Evolutionary conservation across 202 grass and related monocot species (phyloP), one percentile per base, ranked within the genome.

Genomic region (Musa balbisiana): DNA sequence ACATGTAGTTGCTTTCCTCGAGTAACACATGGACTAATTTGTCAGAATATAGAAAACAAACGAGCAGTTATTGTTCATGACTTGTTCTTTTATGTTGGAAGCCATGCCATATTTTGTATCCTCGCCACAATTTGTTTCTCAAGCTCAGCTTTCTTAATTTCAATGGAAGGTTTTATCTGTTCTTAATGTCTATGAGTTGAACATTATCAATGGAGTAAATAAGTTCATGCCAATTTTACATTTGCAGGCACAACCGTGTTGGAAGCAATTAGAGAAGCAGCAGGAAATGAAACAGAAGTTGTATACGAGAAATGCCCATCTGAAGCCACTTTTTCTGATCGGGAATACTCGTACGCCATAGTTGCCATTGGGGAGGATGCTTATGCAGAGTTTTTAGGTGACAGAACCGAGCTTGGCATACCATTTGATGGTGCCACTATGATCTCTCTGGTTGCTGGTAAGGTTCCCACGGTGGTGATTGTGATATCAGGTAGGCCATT

Each of bases 401-500:
- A 98, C 51, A 89, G 86, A 81, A 88, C 83, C 26, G 78, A 85
- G 17, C 88, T 98, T 54, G 60, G 59, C 54, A 91, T 94, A 67
- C 91, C 91, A 8, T 82, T 92, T 23, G 79, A 85, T 80, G 91
- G 88, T 20, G 86, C 87, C 1, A 70, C 86, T 5, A 77, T 84
- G 68, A 87, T 89, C 62, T 73, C 75, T 71, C 64, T 55, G 58
- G 79, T 98, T 62, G 83, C 91, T 77, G 75, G 53, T 52, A 85
- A 85, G 85, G 71, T 94, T n/a, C 95, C 91, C 64, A 98, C 87
- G 9, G 54, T 92, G 74, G 84, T 90, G 24, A 69, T 94, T 73
- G 53, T 90, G 76, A 76, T 98, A 81, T 94, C 95, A 52, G 87
- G 95, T 74, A 92, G 95, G 80, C 91, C 95, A 51, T 88, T 98